Evolutionary conservation across 257 asterid genomes (phyloP).

Genomic region (Petrea volubilis): DNA sequence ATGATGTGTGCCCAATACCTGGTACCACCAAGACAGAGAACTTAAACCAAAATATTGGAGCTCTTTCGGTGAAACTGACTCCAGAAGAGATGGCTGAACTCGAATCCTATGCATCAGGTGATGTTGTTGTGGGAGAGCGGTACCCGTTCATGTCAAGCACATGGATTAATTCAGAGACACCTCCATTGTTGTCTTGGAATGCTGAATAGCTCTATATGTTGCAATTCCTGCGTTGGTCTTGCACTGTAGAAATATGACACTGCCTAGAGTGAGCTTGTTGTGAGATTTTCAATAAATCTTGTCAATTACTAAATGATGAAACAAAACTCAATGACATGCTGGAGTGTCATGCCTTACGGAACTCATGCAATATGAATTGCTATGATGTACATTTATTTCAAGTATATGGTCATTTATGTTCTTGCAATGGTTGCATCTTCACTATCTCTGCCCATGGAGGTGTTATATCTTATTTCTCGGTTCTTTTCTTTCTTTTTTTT

Average conservation of each 20-base stretch:
- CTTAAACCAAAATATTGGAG: conserved; percentile 23
- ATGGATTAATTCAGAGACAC: conserved; percentile 23
- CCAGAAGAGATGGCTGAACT: conserved; percentile 26
- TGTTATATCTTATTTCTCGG: too few species aligned
- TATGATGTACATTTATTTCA: background rate
- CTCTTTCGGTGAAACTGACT: conserved; percentile 25
- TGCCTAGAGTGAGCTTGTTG: background rate
- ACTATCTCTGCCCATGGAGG: too few species aligned
- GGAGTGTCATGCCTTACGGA: background rate
- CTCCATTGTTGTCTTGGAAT: conserved; percentile 31
- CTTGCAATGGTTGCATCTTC: too few species aligned
- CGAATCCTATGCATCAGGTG: conserved; percentile 14
- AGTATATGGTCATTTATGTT: background rate
- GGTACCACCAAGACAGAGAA: conserved; percentile 35
- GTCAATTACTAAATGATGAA: background rate
- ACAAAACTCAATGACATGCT: background rate
- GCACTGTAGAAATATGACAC: background rate
- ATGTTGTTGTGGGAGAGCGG: conserved; percentile 27
- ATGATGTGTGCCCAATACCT: conserved; percentile 34
- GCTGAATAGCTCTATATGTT: background rate
- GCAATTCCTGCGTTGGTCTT: background rate
- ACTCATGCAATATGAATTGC: background rate
- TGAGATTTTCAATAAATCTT: background rate
- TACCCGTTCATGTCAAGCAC: conserved; percentile 14
- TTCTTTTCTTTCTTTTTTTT: too few species aligned